Evolutionary conservation across 208 protist species (phyloP).

Genomic region (Leishmania lainsoni): DNA sequence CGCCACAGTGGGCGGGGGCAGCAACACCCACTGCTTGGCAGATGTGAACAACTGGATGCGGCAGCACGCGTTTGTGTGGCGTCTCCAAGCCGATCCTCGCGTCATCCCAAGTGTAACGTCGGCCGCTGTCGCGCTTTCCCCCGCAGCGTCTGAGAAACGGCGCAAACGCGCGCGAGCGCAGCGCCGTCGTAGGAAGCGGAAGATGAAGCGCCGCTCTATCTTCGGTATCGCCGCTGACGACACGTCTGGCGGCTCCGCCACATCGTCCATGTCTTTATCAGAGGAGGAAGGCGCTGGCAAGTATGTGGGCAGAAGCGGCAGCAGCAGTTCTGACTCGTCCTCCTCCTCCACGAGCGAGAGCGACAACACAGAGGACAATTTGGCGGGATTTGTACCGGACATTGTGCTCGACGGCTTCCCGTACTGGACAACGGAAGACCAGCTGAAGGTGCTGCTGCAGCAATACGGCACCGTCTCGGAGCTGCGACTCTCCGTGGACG

Average conservation of each 20-base stretch:
- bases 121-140: background rate
- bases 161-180: slow-evolving; percentile 17
- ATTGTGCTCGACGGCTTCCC: slow-evolving; percentile 81
- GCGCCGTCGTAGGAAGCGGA: slow-evolving; percentile 1
- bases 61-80: slow-evolving; percentile 32
- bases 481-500: slow-evolving; percentile 70
- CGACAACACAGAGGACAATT: slow-evolving; percentile 25
- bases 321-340: slow-evolving; percentile 17
- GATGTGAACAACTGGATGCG: slow-evolving; percentile 61
- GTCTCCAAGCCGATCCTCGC: slow-evolving; percentile 12
- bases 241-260: background rate
- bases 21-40: slow-evolving; percentile 58
- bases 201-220: slow-evolving; percentile 18
- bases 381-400: slow-evolving; percentile 69
- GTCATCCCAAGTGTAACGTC: background rate
- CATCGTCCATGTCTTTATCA: background rate
- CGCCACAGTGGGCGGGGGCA: background rate
- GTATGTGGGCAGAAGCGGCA: background rate
- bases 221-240: slow-evolving; percentile 5
- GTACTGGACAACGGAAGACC: slow-evolving; percentile 80
- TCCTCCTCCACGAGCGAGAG: slow-evolving; percentile 15
- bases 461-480: slow-evolving; percentile 62
- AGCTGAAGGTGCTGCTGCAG: slow-evolving; percentile 70
- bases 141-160: slow-evolving; percentile 11
- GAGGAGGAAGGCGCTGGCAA: background rate